Conservation (phyloP, 805 yeast species). For the Metschnikowia dekortorum region DNA sequence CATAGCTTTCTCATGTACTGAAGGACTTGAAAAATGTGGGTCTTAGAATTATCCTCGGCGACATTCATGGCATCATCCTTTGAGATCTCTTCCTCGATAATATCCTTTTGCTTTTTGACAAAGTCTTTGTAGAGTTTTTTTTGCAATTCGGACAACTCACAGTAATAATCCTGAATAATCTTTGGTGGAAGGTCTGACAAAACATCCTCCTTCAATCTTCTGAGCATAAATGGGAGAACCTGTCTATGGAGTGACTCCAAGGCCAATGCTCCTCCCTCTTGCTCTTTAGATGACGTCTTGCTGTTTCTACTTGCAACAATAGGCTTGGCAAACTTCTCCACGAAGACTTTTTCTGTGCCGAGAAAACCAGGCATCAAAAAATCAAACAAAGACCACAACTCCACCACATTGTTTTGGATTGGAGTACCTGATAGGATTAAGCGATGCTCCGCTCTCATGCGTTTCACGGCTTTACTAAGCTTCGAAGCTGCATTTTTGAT, state of each 20-base stretch:
- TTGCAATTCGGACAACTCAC: slow-evolving; percentile 90
- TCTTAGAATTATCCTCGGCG: slow-evolving; percentile 54
- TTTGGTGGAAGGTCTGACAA: slow-evolving; percentile 95
- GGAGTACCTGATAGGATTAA: slow-evolving; percentile 95
- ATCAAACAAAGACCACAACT: slow-evolving; percentile 96
- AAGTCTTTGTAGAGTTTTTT: slow-evolving; percentile 84
- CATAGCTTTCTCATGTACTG: slow-evolving; percentile 97
- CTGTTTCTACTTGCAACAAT: slow-evolving; percentile 90
- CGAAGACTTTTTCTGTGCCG: slow-evolving; percentile 91
- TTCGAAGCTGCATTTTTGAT: slow-evolving; percentile 89
- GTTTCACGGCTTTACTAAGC: slow-evolving; percentile 82
- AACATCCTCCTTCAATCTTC: slow-evolving; percentile 95
- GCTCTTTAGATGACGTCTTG: slow-evolving; percentile 86
- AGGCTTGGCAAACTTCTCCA: slow-evolving; percentile 95
- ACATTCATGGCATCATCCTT: slow-evolving; percentile 28
- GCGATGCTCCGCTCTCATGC: slow-evolving; percentile 80
- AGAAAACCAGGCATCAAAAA: slow-evolving; percentile 98
- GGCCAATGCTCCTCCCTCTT: slow-evolving; percentile 95
- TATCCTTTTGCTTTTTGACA: slow-evolving; percentile 74
- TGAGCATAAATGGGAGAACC: slow-evolving; percentile 90
- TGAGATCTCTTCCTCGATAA: slow-evolving; percentile 60
- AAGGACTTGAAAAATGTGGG: slow-evolving; percentile 94
- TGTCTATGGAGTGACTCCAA: slow-evolving; percentile 95
- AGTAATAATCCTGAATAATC: slow-evolving; percentile 96
- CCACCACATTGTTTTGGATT: slow-evolving; percentile 93